A percentile compares a stretch with the other conserved stretches of the same genome.
Evolutionary conservation across 2,329 filamentous ascomycete species (phyloP).

Genomic region (Arthrocladium fulminans): DNA sequence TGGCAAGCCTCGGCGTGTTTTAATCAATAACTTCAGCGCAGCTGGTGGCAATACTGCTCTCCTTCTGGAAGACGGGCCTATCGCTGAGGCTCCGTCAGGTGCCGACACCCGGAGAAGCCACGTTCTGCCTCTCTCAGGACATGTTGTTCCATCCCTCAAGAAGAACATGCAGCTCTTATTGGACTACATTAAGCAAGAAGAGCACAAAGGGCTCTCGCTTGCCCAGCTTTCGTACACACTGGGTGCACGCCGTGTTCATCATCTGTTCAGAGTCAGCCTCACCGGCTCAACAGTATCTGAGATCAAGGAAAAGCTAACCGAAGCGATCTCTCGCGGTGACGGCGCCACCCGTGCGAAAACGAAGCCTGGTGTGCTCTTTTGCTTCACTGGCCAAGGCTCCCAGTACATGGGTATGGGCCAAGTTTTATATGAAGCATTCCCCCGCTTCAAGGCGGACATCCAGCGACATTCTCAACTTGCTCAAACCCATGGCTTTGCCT

Average conservation of each 20-base stretch:
- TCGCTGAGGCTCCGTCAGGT: conserved; percentile 23
- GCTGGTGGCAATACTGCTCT: conserved; percentile 64
- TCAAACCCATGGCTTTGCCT: conserved; percentile 29
- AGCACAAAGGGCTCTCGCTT: too few species aligned
- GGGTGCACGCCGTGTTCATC: too few species aligned
- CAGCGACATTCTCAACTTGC: conserved; percentile 27
- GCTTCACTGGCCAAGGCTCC: conserved; percentile 34
- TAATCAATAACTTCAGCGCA: conserved; percentile 61
- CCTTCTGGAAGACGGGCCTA: conserved; percentile 54
- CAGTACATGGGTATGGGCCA: conserved; percentile 32
- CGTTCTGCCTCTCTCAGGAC: conserved; percentile 46
- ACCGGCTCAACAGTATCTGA: too few species aligned
- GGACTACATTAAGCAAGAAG: too few species aligned
- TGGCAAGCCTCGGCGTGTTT: conserved; percentile 31
- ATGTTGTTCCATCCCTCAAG: conserved; percentile 27
- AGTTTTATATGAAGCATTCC: conserved; percentile 27
- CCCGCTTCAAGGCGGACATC: conserved; percentile 27
- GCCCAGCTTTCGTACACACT: too few species aligned
- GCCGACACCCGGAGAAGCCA: conserved; percentile 49
- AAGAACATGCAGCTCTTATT: too few species aligned
- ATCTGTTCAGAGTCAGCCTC: too few species aligned
- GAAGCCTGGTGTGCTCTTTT: conserved; percentile 28
- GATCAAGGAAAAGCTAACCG: too few species aligned
- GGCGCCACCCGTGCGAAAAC: conserved; percentile 20
- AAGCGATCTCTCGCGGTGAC: too few species aligned